phyloP scores from a whole-genome alignment of 1,284 basidiomycete species.

The Ustilago sp. region DNA sequence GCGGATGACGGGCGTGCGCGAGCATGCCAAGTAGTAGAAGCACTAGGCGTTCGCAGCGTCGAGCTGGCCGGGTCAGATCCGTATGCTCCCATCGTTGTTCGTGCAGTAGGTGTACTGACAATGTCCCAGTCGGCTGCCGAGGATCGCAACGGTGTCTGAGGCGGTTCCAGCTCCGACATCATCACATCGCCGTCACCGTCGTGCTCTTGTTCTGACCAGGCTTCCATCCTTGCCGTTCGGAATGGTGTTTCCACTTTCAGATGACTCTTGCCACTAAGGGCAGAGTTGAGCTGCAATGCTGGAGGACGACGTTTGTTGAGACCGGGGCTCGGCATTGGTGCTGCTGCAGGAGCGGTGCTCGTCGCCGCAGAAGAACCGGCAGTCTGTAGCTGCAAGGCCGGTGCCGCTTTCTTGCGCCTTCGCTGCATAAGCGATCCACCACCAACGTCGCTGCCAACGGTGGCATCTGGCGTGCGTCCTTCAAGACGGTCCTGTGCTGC shows the following conservation, averaged over 20 bases:
- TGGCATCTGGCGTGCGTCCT: constrained; percentile 17
- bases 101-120: constrained; percentile 42
- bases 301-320: constrained; percentile 38
- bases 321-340: constrained; percentile 28
- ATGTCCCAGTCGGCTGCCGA: constrained; percentile 27
- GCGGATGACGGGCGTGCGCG: constrained; percentile 15
- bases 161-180: constrained; percentile 41
- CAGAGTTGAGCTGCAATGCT: constrained; percentile 33
- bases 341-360: constrained; percentile 1
- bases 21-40: constrained; percentile 7
- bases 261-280: background rate
- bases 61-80: constrained; percentile 9
- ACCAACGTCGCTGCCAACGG: constrained; percentile 13
- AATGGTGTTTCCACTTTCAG: constrained; percentile 38
- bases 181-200: constrained; percentile 36
- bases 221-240: constrained; percentile 35
- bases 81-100: constrained; percentile 12
- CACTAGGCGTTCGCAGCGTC: constrained; percentile 30
- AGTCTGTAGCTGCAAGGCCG: constrained; percentile 40
- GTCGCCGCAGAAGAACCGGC: background rate
- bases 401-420: constrained; percentile 40
- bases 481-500: constrained; percentile 48
- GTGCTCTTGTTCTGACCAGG: constrained; percentile 14
- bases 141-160: constrained; percentile 41
- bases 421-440: constrained; percentile 44